Conservation (phyloP, 805 yeast genomes). For the Candida broadrunensis region DNA sequence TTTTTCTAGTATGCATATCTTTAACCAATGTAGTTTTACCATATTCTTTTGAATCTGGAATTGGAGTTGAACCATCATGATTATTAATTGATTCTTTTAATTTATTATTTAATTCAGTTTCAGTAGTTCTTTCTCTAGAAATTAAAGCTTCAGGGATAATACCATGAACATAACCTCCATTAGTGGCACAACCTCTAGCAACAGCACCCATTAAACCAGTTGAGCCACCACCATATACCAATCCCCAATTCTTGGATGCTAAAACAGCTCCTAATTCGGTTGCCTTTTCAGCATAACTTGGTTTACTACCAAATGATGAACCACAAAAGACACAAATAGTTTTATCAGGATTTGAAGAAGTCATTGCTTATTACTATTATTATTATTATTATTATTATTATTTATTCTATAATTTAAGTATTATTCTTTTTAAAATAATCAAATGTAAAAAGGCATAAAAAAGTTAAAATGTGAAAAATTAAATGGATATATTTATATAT, state of each 20-base stretch:
- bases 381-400: too few relatives aligned
- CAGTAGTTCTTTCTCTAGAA: constrained; percentile 57
- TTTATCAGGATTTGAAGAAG: neutral
- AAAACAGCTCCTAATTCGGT: constrained; percentile 55
- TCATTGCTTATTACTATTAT: too few relatives aligned
- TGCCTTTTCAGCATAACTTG: constrained; percentile 51
- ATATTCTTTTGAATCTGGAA: constrained; percentile 56
- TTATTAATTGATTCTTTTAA: constrained; percentile 53
- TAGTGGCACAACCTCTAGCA: constrained; percentile 58
- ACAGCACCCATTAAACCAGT: constrained; percentile 81
- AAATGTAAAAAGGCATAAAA: too few relatives aligned
- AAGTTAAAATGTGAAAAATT: too few relatives aligned
- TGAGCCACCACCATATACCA: constrained; percentile 90
- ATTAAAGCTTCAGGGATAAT: constrained; percentile 84
- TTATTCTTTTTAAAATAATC: too few relatives aligned
- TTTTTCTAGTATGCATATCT: constrained; percentile 89
- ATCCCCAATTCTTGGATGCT: constrained; percentile 62
- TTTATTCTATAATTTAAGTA: too few relatives aligned
- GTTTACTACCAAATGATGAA: constrained; percentile 65
- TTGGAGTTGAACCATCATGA: constrained; percentile 65
- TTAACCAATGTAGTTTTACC: constrained; percentile 79
- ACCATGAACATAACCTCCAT: constrained; percentile 74
- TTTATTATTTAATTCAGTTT: constrained; percentile 43
- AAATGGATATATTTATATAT: too few relatives aligned
- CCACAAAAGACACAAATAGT: constrained; percentile 78